phyloP scores from a whole-genome alignment of 176 grass and related monocot species.

The Aegilops bicornis region DNA sequence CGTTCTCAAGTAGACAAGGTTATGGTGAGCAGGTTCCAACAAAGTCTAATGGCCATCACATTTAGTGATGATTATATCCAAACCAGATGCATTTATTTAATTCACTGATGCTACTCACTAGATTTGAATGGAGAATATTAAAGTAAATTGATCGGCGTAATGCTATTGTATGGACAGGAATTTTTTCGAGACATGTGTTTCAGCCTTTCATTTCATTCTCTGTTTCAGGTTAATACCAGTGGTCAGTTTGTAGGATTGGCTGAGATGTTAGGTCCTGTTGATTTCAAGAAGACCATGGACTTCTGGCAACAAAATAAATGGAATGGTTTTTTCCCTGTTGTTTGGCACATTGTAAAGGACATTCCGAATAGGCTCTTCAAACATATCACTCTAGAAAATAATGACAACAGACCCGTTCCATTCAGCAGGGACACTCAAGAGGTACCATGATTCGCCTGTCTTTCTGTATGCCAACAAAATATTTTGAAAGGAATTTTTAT shows the following conservation, averaged over 20 bases:
- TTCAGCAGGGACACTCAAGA: slow-evolving; percentile 91
- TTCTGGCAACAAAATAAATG: slow-evolving; percentile 73
- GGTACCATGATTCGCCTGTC: slow-evolving; percentile 38
- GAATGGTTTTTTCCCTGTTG: slow-evolving; percentile 84
- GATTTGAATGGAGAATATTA: neutral
- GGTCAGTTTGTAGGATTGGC: slow-evolving; percentile 91
- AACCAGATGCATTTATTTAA: neutral
- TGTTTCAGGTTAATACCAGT: slow-evolving; percentile 82
- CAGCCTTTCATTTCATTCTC: neutral
- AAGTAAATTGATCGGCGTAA: neutral
- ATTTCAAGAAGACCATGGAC: slow-evolving; percentile 81
- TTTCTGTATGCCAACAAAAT: neutral
- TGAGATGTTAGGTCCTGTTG: slow-evolving; percentile 86
- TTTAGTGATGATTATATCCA: neutral
- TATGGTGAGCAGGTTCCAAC: slow-evolving; percentile 46
- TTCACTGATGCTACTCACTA: neutral
- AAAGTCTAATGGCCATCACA: slow-evolving; percentile 23
- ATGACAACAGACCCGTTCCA: slow-evolving; percentile 58
- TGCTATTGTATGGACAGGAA: neutral
- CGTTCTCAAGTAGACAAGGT: slow-evolving; percentile 26
- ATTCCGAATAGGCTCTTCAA: slow-evolving; percentile 64
- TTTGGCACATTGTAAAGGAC: slow-evolving; percentile 83
- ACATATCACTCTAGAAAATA: slow-evolving; percentile 88
- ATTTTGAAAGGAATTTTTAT: neutral
- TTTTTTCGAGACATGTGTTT: neutral